These are phyloP conservation scores for Jacaranda copaia DNA, from an alignment of 257 asterid species.

Conservation along the genomic window DNA sequence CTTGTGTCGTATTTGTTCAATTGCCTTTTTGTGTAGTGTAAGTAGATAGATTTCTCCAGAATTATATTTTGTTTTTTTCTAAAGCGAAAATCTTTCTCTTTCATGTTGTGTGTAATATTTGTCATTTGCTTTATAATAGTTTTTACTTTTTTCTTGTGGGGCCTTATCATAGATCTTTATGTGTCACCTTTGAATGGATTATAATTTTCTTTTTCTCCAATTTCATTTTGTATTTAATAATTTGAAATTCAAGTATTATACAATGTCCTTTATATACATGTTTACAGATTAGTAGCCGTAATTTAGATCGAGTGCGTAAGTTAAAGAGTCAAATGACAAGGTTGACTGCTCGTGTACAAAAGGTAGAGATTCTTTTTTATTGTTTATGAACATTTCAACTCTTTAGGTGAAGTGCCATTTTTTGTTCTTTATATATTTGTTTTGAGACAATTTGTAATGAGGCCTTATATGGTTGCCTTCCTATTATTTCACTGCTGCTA, in stretches of 20 bases:
- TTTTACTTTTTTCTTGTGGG: background rate
- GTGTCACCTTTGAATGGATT: background rate
- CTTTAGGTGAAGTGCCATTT: background rate
- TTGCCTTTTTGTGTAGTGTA: background rate
- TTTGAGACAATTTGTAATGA: background rate
- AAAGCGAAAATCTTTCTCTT: background rate
- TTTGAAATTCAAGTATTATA: background rate
- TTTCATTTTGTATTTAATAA: constrained; percentile 5
- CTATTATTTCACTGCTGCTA: background rate
- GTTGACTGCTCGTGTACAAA: constrained; percentile 86
- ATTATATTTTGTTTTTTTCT: background rate
- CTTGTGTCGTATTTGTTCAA: background rate
- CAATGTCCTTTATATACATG: background rate
- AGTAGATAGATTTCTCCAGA: background rate
- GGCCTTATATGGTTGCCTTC: constrained; percentile 2
- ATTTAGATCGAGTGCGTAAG: constrained; percentile 81
- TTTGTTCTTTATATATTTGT: background rate
- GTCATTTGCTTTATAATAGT: background rate
- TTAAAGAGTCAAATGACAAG: constrained; percentile 89
- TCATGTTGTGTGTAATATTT: background rate
- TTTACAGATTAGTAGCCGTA: constrained; percentile 84
- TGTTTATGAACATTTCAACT: background rate
- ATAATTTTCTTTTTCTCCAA: background rate
- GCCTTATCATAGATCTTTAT: background rate
- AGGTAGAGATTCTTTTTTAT: constrained; percentile 48